Conservation (phyloP, 129 eudicot species). For the Flaveria robusta region DNA sequence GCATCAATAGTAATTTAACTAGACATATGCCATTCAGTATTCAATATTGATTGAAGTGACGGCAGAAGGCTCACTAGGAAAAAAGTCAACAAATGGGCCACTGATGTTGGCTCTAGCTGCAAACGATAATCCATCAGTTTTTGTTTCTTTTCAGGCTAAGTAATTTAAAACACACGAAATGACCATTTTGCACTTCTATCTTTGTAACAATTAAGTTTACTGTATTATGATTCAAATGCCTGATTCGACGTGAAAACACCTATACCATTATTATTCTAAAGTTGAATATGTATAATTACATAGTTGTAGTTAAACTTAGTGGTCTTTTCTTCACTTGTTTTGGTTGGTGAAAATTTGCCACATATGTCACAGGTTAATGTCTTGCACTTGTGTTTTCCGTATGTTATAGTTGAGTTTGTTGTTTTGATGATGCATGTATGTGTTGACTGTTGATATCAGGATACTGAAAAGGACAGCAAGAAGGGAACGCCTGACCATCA, state of each 20-base stretch:
- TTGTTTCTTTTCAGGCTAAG: neutral
- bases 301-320: conserved; percentile 6
- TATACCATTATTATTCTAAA: neutral
- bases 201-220: conserved; percentile 2
- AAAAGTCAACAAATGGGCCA: neutral
- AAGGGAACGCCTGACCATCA: conserved; percentile 38
- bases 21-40: neutral
- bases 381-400: neutral
- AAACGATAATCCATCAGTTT: neutral
- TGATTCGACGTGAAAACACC: neutral
- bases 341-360: neutral
- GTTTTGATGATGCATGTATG: conserved; percentile 15
- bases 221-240: neutral
- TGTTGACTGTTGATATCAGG: conserved; percentile 39
- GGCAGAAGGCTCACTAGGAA: neutral
- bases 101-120: neutral
- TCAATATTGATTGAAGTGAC: neutral
- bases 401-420: conserved; percentile 1
- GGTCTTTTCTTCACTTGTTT: conserved; percentile 10
- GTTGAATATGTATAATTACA: neutral
- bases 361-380: conserved; percentile 3
- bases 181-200: conserved; percentile 9
- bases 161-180: neutral
- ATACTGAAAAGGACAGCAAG: conserved; percentile 28
- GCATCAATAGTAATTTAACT: neutral